Base-by-base conservation (phyloP, 164 flowering plant genomes). In the Magnolia officinalis region DNA sequence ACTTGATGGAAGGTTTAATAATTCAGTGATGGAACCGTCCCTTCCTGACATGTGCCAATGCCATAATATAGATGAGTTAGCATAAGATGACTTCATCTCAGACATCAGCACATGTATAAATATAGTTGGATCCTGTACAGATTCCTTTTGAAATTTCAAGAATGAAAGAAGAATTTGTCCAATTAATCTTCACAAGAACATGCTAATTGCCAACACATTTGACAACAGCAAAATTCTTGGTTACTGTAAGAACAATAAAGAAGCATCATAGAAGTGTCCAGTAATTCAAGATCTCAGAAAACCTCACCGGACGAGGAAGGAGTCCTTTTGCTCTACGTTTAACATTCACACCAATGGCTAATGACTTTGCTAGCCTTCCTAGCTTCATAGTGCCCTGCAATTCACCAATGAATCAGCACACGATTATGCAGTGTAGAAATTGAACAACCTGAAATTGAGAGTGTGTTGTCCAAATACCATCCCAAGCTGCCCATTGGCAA, bases 401-500 rank as follows among this genome's bases (percentile, higher is more conserved):
- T 73, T 59, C 59, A 70, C 50, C 77, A 24, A 68, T 77, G 50
- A 74, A 59, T 63, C 9, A 67, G 55, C 50, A 74, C 50, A 20
- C 52, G n/a, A 71, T 64, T 37, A 66, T 18, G 21, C 26, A 13
- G 19, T 58, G 6, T 20, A 37, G 68, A 63, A 4, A 68, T 37
- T 51, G 24, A 74, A 71, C 52, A 16, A 66, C 61, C 21, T 67
- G 64, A 71, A 78, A 45, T 18, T 29, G 51, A 64, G 74, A 75
- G 66, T 72, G 18, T 16, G 18, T 58, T 21, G 63, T 73, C 37
- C 16, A 67, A 2, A 70, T 91, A 95, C 99, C 99, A 90, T 88
- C 82, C 99, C 99, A 74, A 86, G 94, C 79, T 94, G 74, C n/a
- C 99, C 97, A 83, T 94, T 94, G 67, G 98, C 85, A 82, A 96